phyloP scores from a whole-genome alignment of 805 yeast species.

The Schizosaccharomyces lindneri region DNA sequence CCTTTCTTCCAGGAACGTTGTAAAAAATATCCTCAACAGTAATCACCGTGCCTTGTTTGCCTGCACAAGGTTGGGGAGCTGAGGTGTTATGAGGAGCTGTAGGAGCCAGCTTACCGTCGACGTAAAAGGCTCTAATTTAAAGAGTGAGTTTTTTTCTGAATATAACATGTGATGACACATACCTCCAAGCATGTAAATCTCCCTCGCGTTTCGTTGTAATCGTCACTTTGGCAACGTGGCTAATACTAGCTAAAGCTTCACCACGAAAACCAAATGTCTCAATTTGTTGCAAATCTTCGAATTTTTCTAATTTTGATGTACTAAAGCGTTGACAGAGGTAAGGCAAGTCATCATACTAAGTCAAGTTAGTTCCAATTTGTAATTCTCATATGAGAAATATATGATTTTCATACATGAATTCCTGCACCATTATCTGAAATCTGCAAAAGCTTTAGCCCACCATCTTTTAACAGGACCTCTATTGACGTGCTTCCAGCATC shows the following conservation, averaged over 20 bases:
- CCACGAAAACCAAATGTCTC: slow-evolving; percentile 87
- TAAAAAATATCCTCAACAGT: slow-evolving; percentile 72
- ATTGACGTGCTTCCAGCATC: slow-evolving; percentile 60
- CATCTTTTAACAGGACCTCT: slow-evolving; percentile 68
- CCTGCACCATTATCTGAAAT: slow-evolving; percentile 81
- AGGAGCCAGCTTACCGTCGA: slow-evolving; percentile 36
- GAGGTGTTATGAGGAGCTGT: slow-evolving; percentile 17
- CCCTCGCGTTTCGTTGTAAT: slow-evolving; percentile 48
- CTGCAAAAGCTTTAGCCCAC: slow-evolving; percentile 69
- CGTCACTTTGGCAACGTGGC: slow-evolving; percentile 62
- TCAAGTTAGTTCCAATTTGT: no score
- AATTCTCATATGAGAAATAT: background rate
- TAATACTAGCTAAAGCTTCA: slow-evolving; percentile 84
- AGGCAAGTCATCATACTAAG: slow-evolving; percentile 34
- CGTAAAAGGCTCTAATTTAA: slow-evolving; percentile 23
- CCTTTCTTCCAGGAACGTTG: slow-evolving; percentile 56
- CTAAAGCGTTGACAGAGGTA: slow-evolving; percentile 80
- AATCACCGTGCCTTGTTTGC: slow-evolving; percentile 65
- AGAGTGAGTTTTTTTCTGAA: background rate
- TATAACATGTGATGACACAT: background rate
- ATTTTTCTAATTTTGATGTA: slow-evolving; percentile 54
- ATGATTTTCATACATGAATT: slow-evolving; percentile 17
- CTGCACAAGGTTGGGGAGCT: slow-evolving; percentile 56
- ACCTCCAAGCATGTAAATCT: slow-evolving; percentile 44
- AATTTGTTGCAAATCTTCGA: slow-evolving; percentile 49